phyloP scores from a whole-genome alignment of 2,329 filamentous ascomycete species.

The Fusarium marasasianum region DNA sequence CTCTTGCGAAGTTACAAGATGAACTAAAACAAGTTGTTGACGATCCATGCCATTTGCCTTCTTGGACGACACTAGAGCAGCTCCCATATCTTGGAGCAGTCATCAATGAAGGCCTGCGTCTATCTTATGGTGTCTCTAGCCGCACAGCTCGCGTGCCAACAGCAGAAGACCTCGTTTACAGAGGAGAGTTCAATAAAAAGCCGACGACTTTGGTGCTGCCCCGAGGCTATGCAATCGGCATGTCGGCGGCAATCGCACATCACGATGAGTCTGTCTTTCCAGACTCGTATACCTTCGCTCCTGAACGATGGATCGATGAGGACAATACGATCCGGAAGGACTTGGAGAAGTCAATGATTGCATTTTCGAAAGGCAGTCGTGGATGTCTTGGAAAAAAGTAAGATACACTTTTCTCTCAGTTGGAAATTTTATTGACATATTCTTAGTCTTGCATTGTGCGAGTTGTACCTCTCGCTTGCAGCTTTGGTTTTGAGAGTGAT shows the following conservation, averaged over 20 bases:
- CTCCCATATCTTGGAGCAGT: not conserved
- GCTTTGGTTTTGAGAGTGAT: constrained; percentile 4
- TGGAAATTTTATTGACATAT: not conserved
- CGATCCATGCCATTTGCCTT: constrained; percentile 1
- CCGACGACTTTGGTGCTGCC: not conserved
- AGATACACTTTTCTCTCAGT: not conserved
- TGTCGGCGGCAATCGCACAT: constrained; percentile 10
- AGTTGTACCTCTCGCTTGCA: constrained; percentile 14
- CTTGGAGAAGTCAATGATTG: constrained; percentile 7
- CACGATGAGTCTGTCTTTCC: constrained; percentile 9
- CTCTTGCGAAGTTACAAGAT: not conserved
- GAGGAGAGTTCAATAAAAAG: constrained; percentile 12
- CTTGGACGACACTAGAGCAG: constrained; percentile 11
- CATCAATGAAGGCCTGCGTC: constrained; percentile 4
- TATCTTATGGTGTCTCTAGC: constrained; percentile 11
- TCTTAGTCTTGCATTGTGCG: constrained; percentile 5
- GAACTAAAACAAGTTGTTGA: not conserved
- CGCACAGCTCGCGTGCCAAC: constrained; percentile 7
- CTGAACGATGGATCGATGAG: constrained; percentile 12
- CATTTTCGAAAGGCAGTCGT: constrained; percentile 7
- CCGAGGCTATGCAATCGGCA: constrained; percentile 13
- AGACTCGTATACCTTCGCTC: not conserved
- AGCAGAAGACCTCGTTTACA: constrained; percentile 4
- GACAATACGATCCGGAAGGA: not conserved
- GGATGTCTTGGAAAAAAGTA: constrained; percentile 26